Evolutionary conservation across 2,329 filamentous ascomycete genomes (phyloP).

Genomic region (Trichoderma gracile): DNA sequence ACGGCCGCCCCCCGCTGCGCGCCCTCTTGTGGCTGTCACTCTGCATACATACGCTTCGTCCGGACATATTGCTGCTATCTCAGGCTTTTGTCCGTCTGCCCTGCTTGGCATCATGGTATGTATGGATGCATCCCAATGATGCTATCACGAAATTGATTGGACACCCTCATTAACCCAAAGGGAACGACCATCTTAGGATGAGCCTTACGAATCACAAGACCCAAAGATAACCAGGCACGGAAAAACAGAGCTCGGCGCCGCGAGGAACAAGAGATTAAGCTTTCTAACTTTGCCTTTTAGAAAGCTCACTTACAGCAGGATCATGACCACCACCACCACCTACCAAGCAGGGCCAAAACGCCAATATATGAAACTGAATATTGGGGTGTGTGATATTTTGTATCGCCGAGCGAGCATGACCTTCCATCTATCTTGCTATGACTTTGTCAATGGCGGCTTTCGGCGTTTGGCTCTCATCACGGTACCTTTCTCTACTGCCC

Average conservation of each 20-base stretch:
- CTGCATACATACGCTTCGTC: no score
- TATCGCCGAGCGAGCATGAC: background rate
- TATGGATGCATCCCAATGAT: background rate
- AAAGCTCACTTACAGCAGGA: background rate
- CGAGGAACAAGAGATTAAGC: background rate
- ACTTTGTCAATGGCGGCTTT: background rate
- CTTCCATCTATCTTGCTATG: background rate
- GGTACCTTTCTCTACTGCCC: no score
- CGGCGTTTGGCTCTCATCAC: background rate
- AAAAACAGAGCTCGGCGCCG: background rate
- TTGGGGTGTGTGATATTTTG: background rate
- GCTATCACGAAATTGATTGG: background rate
- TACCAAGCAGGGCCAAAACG: no score
- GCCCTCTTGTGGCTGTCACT: background rate
- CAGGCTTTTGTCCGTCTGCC: no score
- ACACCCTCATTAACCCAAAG: background rate
- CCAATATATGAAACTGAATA: no score
- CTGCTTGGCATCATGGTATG: background rate
- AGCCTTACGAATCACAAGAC: background rate
- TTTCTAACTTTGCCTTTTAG: conserved; percentile 2
- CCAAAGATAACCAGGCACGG: no score
- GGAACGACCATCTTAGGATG: background rate
- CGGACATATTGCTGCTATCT: background rate
- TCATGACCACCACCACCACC: background rate
- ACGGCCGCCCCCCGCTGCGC: background rate